phyloP scores from a whole-genome alignment of 163 green algal genomes.

The Scenedesmus sp. region DNA sequence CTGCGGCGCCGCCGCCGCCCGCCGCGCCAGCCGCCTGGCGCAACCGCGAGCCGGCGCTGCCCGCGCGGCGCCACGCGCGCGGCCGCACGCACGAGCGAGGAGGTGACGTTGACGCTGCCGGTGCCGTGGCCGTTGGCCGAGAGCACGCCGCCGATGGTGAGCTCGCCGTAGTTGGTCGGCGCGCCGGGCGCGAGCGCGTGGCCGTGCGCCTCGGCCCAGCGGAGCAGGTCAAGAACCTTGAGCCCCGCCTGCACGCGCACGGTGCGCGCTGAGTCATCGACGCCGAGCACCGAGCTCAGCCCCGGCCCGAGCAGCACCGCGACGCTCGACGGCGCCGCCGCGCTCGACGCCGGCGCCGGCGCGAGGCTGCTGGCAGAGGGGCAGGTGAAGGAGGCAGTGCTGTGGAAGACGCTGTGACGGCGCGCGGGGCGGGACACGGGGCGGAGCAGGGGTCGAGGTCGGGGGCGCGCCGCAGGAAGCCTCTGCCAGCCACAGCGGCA shows the following conservation, averaged over 20 bases:
- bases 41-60: too few species aligned
- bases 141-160: slow-evolving; percentile 38
- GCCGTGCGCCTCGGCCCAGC: slow-evolving; percentile 31
- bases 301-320: slow-evolving; percentile 15
- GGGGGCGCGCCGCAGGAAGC: background rate
- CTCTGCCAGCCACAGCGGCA: too few species aligned
- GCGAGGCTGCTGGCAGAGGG: background rate
- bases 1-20: too few species aligned
- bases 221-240: background rate
- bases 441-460: background rate
- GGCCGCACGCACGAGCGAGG: slow-evolving; percentile 23
- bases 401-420: slow-evolving; percentile 23
- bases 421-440: background rate
- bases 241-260: slow-evolving; percentile 34
- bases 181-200: slow-evolving; percentile 9
- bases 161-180: slow-evolving; percentile 31
- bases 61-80: too few species aligned
- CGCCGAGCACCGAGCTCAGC: slow-evolving; percentile 18
- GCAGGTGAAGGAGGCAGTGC: slow-evolving; percentile 33
- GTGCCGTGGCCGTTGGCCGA: slow-evolving; percentile 32
- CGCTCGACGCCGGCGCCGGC: background rate
- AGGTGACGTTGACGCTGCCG: slow-evolving; percentile 10
- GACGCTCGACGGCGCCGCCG: slow-evolving; percentile 8
- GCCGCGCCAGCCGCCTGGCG: too few species aligned
- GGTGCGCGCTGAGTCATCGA: slow-evolving; percentile 12